Evolutionary conservation across 305 asterid genomes (phyloP).

Genomic region (Fraxinus sp.): DNA sequence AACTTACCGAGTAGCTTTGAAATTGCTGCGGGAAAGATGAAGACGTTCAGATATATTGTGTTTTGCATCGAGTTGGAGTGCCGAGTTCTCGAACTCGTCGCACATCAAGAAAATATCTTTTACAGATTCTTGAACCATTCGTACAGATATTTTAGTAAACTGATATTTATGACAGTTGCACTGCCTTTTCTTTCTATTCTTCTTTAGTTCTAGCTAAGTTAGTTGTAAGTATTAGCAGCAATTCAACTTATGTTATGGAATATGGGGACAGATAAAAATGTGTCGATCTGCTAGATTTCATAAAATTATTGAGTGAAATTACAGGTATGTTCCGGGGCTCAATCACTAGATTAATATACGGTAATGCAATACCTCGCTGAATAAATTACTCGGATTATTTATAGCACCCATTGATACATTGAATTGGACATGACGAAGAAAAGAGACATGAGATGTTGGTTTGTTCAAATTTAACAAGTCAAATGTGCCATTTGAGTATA

Average conservation of each 20-base stretch:
- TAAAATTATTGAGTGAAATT: neutral
- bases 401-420: neutral
- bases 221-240: neutral
- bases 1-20: neutral
- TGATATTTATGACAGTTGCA: neutral
- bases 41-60: neutral
- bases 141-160: neutral
- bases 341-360: neutral
- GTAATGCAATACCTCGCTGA: neutral
- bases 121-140: neutral
- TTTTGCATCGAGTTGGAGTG: neutral
- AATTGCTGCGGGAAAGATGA: neutral
- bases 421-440: neutral
- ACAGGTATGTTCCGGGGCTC: neutral
- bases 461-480: neutral
- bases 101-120: neutral
- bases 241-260: neutral
- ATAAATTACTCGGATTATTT: neutral
- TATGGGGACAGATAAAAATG: neutral
- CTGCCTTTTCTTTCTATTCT: neutral
- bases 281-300: neutral
- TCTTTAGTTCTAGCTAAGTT: neutral
- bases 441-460: neutral
- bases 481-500: neutral
- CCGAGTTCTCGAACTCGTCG: neutral